Base-by-base conservation (phyloP, 2,329 filamentous ascomycete genomes). In the Colletotrichum graminicola region DNA sequence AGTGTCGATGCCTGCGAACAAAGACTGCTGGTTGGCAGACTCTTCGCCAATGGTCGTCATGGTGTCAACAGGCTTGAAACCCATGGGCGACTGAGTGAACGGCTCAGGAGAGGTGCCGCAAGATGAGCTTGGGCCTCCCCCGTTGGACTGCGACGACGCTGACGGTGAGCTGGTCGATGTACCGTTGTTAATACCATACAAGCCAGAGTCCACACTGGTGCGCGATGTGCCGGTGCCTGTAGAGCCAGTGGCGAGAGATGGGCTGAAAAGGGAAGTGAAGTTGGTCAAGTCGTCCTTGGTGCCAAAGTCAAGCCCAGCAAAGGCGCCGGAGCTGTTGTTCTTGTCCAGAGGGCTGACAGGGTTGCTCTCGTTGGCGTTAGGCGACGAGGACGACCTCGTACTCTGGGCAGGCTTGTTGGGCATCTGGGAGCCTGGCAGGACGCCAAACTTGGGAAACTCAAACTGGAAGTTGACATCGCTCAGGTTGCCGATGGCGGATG, bases 391-490 rank as follows among this genome's bases (percentile, higher is more conserved):
- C 10, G 65, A 55, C 23, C 26, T 64, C 65, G 57, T 11, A 41
- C 21, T 64, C 43, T 26, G 71, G 8, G 49, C 62, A 14, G 71
- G 72, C 67, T 78, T 78, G 71, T 73, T 78, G 62, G 74, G 71
- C 39, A 73, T 57, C 1, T 79, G 76, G 10, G 85, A 83, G 6
- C 87, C 85, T 0, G 88, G 87, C 34, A 97, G 87, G 71, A 91
- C 88, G 57, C 96, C 96, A 77, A 99, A 98, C 79, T 93, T 95
- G 74, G 96, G 95, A 75, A 98, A 98, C 75, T 98, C 95, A 76
- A 99, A 98, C 75, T 95, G 92, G 79, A 98, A 98, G 79, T 92
- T 94, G 79, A 93, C 92, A 73, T 93, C 92, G 76, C 87, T 90
- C 66, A 91, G 84, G 75, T 90, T 91, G 79, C 84, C 89, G 73